phyloP scores from a whole-genome alignment of 2,329 filamentous ascomycete species.

The Colletotrichum simmondsii region DNA sequence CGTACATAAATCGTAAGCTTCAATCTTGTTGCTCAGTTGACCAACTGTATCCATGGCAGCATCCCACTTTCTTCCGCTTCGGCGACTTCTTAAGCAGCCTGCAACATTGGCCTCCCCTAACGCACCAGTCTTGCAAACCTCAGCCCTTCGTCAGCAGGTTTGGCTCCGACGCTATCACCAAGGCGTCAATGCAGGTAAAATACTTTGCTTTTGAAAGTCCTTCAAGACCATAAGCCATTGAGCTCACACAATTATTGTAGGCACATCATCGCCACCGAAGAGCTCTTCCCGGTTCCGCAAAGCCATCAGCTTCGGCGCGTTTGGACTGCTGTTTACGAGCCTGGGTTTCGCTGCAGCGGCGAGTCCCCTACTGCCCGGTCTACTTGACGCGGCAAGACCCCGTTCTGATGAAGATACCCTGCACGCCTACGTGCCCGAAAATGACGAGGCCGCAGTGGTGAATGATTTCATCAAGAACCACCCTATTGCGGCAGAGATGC shows the following conservation, averaged over 20 bases:
- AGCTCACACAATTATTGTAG: neutral
- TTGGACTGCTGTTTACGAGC: conserved; percentile 54
- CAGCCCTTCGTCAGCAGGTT: neutral
- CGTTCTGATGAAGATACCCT: conserved; percentile 77
- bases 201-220: neutral
- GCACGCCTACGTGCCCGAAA: conserved; percentile 68
- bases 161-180: conserved; percentile 16
- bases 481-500: conserved; percentile 77
- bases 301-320: conserved; percentile 22
- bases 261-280: neutral
- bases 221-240: neutral
- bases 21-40: neutral
- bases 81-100: neutral
- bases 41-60: conserved; percentile 2
- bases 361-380: conserved; percentile 57
- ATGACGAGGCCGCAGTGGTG: conserved; percentile 67
- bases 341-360: conserved; percentile 68
- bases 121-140: neutral
- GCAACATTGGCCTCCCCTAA: neutral
- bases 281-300: conserved; percentile 22
- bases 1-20: neutral
- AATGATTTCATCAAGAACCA: conserved; percentile 81
- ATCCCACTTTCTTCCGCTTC: neutral
- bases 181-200: conserved; percentile 9
- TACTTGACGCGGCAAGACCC: conserved; percentile 22